Base-by-base conservation (phyloP, 2,329 filamentous ascomycete species). In the Didymella arachidicola region DNA sequence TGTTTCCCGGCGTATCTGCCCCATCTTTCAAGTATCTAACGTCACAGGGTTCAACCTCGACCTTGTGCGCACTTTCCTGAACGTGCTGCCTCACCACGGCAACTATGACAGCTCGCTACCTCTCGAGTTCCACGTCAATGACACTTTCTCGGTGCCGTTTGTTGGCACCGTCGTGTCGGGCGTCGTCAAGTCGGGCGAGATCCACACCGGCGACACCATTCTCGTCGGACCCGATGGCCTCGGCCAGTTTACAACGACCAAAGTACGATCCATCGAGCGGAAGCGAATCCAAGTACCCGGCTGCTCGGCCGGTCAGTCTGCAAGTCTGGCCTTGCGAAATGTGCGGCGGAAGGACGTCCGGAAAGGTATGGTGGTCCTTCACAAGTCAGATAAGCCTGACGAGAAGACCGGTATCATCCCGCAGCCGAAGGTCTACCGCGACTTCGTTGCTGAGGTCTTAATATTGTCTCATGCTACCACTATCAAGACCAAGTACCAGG, bases 21-120 rank as follows among this genome's bases (percentile, higher is more conserved):
- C 95, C 12, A 90, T 99, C 64, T 99, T 99, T 80, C 93, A 98
- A 72, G 93, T 99, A 11, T 98, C 94, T 67, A 99, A 99, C 72
- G 95, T 99, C 30, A 98, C 95, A 0, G 95, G 95, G 44, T 87
- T 96, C 77, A 92, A 91, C 61, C 84, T 99, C 44, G 91, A 97
- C 63, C 84, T 97, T 4, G 93, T 99, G 5, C 89, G 94, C 53
- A 91, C 89, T 0, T 99, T 99, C 77, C 80, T 99, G 53, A 98
- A 98, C 71, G 96, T 98, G 61, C 83, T 99, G 3, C 95, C 95
- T 1, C 93, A 97, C 67, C 92, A 97, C 68, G 94, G 94, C 48
- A 91, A 94, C 61, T 98, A 98, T 76, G 91, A 98, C 73, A 84
- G 89, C 18, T 88, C 92, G 45, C 73, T 91, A 0, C 89, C 93